Base-by-base conservation (phyloP, 768 basidiomycete genomes). In the Leccinum subgranulosum region DNA sequence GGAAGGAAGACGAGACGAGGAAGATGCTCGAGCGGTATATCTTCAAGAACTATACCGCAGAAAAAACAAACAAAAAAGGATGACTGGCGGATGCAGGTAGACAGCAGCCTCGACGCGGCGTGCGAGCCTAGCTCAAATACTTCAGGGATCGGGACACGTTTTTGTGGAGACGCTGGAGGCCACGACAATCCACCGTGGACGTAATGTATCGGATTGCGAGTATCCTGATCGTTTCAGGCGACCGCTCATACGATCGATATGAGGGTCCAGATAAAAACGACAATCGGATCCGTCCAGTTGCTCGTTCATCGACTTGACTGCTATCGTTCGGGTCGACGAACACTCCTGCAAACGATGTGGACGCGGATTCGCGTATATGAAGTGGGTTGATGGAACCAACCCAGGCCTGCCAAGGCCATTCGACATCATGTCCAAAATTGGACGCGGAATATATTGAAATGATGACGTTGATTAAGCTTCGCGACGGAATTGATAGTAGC, bases 61-160 rank as follows among this genome's bases (percentile, higher is more conserved):
- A 21, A 51, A 50, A 56, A 53, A 39, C 4, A 9, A 39, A 39
- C 39, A 41, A 41, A 49, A 47, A 28, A 57, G 41, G 41, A 43
- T 19, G 19, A 19, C 41, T 19, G 34, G 19, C 23, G 29, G 19
- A 47, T 36, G 56, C 19, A 46, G 49, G 23, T 53, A 48, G 51
- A 5, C 39, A 39, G 17, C 51, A 55, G 36, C 33, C 56, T 49
- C 54, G 53, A 60, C 9, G n/a, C 41, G 11, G 49, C 29, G 25
- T 60, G 56, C 31, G 6, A 7, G 39, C 54, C 59, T 52, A 25
- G 41, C 53, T 65, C 59, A 68, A 59, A 68, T 69, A 69, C 66
- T 58, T 58, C 68, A 63, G 60, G 63, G 66, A 59, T 59, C 54
- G 21, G 56, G 54, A 46, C 67, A 68, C 60, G 67, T 57, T 65